Conservation (phyloP, 2,329 filamentous ascomycete species). For the Cladosporium halotolerans region DNA sequence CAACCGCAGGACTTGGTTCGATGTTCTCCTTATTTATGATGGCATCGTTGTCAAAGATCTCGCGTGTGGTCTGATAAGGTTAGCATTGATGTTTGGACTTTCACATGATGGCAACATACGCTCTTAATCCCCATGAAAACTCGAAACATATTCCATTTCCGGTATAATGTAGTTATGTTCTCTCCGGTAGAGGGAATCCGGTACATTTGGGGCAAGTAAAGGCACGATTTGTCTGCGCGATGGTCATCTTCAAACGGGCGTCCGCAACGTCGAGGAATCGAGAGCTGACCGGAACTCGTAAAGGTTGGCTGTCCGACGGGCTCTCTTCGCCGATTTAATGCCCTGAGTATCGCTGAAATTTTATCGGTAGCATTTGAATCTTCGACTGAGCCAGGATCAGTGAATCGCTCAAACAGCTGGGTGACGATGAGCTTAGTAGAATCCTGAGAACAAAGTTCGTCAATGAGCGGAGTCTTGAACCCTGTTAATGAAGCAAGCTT, state of each 20-base stretch:
- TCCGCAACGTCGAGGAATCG: neutral
- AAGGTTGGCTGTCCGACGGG: neutral
- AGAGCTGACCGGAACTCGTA: neutral
- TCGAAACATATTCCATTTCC: conserved; percentile 5
- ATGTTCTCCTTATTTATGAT: neutral
- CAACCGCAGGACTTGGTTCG: neutral
- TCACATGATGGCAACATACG: neutral
- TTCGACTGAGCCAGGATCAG: neutral
- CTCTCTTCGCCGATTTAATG: neutral
- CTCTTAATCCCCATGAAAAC: neutral
- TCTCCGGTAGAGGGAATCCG: neutral
- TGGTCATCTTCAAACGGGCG: conserved; percentile 7
- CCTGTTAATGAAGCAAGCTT: conserved; percentile 3
- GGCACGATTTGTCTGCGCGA: neutral
- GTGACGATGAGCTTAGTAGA: neutral
- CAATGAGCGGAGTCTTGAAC: neutral
- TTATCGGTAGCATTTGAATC: neutral
- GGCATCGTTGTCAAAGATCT: neutral
- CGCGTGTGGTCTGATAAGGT: neutral
- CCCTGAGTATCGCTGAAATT: neutral
- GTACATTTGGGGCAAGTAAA: conserved; percentile 4
- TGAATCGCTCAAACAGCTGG: conserved; percentile 1
- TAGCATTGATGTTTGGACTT: neutral
- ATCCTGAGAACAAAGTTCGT: neutral
- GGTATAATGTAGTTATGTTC: neutral